A percentile compares a stretch with the other conserved stretches of the same genome.
These are phyloP conservation scores for Aspergillus ruber DNA, from an alignment of 2,329 filamentous ascomycete species.

Conservation along the genomic window DNA sequence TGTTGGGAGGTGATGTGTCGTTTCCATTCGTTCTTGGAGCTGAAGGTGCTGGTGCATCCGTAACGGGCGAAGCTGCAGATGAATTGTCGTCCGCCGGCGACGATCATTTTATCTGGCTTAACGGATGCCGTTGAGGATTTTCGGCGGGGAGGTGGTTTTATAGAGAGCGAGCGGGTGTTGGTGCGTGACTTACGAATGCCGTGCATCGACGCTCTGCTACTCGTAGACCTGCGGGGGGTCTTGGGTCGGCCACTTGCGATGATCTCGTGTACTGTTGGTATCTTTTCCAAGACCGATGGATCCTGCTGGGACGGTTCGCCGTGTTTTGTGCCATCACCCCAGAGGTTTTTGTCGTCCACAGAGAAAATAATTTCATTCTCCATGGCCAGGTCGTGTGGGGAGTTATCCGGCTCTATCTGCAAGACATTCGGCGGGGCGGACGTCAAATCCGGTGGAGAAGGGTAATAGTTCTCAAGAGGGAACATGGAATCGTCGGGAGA, in stretches of 20 bases:
- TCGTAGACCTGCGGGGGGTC: neutral
- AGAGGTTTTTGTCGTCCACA: neutral
- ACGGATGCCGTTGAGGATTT: neutral
- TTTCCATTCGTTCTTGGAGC: conserved; percentile 92
- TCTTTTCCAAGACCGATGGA: neutral
- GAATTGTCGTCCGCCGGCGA: conserved; percentile 45
- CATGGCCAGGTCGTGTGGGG: conserved; percentile 7
- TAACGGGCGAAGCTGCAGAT: conserved; percentile 73
- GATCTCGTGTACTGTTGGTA: neutral
- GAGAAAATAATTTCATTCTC: conserved; percentile 5
- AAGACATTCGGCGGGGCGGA: conserved; percentile 4
- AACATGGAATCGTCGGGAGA: conserved; percentile 13
- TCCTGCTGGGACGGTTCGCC: neutral
- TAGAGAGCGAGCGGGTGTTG: no score
- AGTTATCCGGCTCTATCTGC: conserved; percentile 6
- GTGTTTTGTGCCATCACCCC: neutral
- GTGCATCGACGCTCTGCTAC: neutral
- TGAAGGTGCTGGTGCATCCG: conserved; percentile 66
- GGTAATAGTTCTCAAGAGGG: conserved; percentile 8
- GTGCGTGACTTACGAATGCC: neutral
- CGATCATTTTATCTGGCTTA: conserved; percentile 22
- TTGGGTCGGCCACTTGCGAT: no score
- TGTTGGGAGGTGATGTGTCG: conserved; percentile 79
- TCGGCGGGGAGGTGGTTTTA: neutral
- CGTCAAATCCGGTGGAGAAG: conserved; percentile 9